A percentile compares a stretch with the other conserved stretches of the same genome.
Evolutionary conservation across 306 rosid genomes (phyloP).

Genomic region (Betula pendula): DNA sequence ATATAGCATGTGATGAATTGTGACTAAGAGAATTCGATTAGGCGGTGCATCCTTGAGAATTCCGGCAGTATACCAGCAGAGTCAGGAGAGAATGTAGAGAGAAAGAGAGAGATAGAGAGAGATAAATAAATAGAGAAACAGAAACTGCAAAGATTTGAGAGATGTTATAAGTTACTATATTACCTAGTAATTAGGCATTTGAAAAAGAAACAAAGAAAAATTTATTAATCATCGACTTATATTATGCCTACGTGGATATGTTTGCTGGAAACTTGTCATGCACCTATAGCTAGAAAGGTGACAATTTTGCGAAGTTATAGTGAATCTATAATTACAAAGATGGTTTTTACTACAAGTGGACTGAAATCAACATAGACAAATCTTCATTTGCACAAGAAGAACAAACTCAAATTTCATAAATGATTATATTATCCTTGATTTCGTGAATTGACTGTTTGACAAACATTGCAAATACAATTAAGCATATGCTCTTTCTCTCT

Average conservation of each 20-base stretch:
- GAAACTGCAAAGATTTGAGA: constrained; percentile 38
- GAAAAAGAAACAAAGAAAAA: background rate
- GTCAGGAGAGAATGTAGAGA: constrained; percentile 41
- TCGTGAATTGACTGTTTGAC: background rate
- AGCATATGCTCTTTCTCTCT: background rate
- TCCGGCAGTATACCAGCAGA: constrained; percentile 72
- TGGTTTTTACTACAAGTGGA: background rate
- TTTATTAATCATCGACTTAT: background rate
- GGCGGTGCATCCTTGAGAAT: constrained; percentile 84
- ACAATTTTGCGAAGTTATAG: background rate
- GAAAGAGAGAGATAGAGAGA: constrained; percentile 56
- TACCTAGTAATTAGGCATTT: background rate
- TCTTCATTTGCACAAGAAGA: background rate
- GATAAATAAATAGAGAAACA: constrained; percentile 72
- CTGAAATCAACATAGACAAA: background rate
- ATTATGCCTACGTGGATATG: background rate
- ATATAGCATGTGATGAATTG: constrained; percentile 98
- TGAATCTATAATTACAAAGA: background rate
- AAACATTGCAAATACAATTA: background rate
- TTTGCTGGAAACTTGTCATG: background rate
- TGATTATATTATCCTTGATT: background rate
- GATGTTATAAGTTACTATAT: constrained; percentile 4
- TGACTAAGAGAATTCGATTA: constrained; percentile 97
- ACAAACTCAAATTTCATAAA: background rate
- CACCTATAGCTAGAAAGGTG: constrained; percentile 5